Evolutionary conservation across 345 rosid species (phyloP).

Genomic region (Citrus unshiu): DNA sequence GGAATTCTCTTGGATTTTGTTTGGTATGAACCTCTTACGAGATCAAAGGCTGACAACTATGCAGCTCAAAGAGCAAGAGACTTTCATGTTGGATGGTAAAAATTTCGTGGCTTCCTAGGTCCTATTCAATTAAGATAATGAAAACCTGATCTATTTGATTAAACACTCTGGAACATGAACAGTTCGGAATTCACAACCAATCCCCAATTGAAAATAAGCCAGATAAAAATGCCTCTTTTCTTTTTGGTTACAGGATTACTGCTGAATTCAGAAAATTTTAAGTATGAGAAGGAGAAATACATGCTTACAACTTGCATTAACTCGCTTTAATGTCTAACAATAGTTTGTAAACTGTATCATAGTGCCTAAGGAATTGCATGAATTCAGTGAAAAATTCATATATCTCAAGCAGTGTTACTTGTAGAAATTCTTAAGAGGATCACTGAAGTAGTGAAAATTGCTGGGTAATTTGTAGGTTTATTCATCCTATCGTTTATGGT

Average conservation of each 20-base stretch:
- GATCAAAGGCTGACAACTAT: slow-evolving; percentile 71
- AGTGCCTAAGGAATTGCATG: neutral
- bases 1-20: slow-evolving; percentile 90
- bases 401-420: neutral
- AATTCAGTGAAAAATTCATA: neutral
- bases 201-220: no score
- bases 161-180: no score
- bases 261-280: no score
- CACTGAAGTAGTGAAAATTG: neutral
- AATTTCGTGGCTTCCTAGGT: neutral
- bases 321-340: neutral
- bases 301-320: no score
- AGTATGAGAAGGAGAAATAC: no score
- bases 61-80: slow-evolving; percentile 98
- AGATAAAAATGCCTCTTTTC: no score
- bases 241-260: no score
- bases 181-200: no score
- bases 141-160: no score
- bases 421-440: neutral
- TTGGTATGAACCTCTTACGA: slow-evolving; percentile 95
- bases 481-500: slow-evolving; percentile 89
- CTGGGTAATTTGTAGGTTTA: slow-evolving; percentile 47
- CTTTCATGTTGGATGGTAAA: slow-evolving; percentile 94
- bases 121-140: neutral
- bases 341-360: neutral